A percentile compares a stretch with the other conserved stretches of the same genome.
These are phyloP conservation scores for Juglanconis oblonga DNA, from an alignment of 2,329 filamentous ascomycete species.

Conservation along the genomic window DNA sequence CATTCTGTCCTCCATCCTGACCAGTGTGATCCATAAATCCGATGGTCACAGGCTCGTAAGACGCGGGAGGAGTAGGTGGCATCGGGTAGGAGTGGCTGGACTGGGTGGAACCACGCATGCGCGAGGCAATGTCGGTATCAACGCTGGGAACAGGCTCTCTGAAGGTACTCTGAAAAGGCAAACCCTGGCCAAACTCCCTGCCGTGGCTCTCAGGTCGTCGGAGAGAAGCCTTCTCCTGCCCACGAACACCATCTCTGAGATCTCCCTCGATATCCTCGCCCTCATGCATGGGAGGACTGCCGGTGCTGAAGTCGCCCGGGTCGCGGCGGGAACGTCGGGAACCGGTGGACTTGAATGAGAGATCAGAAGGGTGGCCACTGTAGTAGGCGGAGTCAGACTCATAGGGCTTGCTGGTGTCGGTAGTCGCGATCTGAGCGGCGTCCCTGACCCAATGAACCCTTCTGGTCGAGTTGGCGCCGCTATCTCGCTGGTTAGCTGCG, in stretches of 20 bases:
- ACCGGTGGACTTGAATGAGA: constrained; percentile 1
- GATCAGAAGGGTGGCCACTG: not conserved
- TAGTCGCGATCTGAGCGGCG: not conserved
- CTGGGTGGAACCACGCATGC: not conserved
- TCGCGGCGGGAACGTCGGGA: constrained; percentile 9
- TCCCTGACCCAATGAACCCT: constrained; percentile 10
- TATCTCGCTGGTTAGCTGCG: not conserved
- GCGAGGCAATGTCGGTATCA: not conserved
- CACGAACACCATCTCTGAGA: not conserved
- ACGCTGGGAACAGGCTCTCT: not conserved
- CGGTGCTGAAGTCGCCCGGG: constrained; percentile 14
- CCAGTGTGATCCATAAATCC: not conserved
- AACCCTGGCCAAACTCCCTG: not conserved
- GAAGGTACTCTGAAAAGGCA: not conserved
- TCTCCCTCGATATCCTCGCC: not conserved
- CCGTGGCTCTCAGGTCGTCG: not conserved
- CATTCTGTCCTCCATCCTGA: not conserved
- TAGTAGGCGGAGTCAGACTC: not conserved
- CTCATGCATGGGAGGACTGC: constrained; percentile 12
- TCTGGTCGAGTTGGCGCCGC: not conserved
- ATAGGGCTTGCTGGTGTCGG: not conserved
- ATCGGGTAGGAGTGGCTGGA: not conserved
- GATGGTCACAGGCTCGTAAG: not conserved
- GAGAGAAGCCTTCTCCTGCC: not conserved
- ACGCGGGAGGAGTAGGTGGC: constrained; percentile 2